Percentiles rank a stretch among this genome's conserved stretches.
phyloP scores from a whole-genome alignment of 495 filamentous ascomycete species.

The Acidiella bohemica region DNA sequence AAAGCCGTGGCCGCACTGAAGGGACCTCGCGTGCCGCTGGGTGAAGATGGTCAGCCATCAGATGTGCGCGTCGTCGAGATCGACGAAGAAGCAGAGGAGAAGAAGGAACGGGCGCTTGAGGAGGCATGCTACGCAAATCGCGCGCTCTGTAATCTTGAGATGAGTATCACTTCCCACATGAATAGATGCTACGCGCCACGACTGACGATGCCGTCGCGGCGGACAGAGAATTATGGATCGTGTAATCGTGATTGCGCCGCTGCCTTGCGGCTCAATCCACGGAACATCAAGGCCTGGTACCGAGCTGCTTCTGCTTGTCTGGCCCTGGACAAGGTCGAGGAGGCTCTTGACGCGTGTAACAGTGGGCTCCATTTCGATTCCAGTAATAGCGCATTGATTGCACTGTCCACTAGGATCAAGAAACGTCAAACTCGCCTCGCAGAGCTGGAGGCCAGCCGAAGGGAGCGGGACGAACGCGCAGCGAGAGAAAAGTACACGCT shows the following conservation, averaged over 20 bases:
- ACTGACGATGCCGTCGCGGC: neutral
- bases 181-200: conserved; percentile 6
- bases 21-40: conserved; percentile 34
- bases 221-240: conserved; percentile 66
- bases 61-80: conserved; percentile 32
- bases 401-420: conserved; percentile 20
- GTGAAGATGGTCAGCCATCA: conserved; percentile 24
- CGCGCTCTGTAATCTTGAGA: conserved; percentile 69
- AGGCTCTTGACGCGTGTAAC: conserved; percentile 62
- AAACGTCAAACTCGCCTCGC: conserved; percentile 22
- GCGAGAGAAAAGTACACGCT: conserved; percentile 46
- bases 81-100: conserved; percentile 36
- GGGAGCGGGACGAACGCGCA: conserved; percentile 35
- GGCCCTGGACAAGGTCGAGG: conserved; percentile 53
- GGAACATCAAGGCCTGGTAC: conserved; percentile 80
- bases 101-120: conserved; percentile 45
- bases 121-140: conserved; percentile 75
- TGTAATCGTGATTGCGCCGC: conserved; percentile 69
- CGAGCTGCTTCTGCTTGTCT: conserved; percentile 64
- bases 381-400: conserved; percentile 42
- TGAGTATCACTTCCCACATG: conserved; percentile 35
- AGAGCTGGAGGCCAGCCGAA: conserved; percentile 23
- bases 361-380: conserved; percentile 59
- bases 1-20: conserved; percentile 62
- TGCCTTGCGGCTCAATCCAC: conserved; percentile 62